Conservation (phyloP, 2,329 filamentous ascomycete species). For the Harringtonia aguacate region DNA sequence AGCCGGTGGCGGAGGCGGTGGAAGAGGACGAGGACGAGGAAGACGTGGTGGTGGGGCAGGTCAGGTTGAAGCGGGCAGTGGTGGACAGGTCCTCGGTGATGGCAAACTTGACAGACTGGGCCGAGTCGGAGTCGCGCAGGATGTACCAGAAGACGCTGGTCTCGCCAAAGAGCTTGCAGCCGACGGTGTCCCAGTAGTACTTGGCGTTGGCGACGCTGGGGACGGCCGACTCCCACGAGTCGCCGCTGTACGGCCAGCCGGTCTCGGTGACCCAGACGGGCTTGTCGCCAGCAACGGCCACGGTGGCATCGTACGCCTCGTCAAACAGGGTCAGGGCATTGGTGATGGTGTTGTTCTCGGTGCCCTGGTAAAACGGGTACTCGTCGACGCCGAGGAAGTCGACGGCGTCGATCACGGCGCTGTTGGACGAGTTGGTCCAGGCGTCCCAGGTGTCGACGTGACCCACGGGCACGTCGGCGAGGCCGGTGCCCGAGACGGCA, state of each 20-base stretch:
- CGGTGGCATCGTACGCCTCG: conserved; percentile 31
- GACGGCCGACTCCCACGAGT: conserved; percentile 41
- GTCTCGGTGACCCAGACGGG: conserved; percentile 13
- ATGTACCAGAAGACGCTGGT: conserved; percentile 51
- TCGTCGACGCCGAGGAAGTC: conserved; percentile 57
- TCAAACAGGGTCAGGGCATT: conserved; percentile 45
- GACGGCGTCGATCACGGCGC: conserved; percentile 46
- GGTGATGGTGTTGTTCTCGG: conserved; percentile 43
- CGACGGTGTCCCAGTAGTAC: conserved; percentile 52
- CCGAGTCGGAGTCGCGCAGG: conserved; percentile 49
- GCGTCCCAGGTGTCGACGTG: conserved; percentile 61
- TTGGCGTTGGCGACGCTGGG: conserved; percentile 47
- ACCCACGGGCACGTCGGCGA: conserved; percentile 39
- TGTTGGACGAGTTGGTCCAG: conserved; percentile 50
- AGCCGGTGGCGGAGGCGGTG: conserved; percentile 10
- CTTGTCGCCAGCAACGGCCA: conserved; percentile 27
- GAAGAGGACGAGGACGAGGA: conserved; percentile 9
- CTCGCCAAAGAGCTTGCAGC: conserved; percentile 48
- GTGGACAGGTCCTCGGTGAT: conserved; percentile 43
- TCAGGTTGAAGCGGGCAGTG: conserved; percentile 40
- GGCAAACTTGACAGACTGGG: conserved; percentile 47
- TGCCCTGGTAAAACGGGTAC: conserved; percentile 56
- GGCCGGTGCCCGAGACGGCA: conserved; percentile 36
- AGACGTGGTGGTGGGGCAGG: conserved; percentile 28
- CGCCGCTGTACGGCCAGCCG: conserved; percentile 48